Evolutionary conservation across 176 grass and related monocot species (phyloP), one percentile per base, ranked within the genome.

Genomic region (Canna indica): DNA sequence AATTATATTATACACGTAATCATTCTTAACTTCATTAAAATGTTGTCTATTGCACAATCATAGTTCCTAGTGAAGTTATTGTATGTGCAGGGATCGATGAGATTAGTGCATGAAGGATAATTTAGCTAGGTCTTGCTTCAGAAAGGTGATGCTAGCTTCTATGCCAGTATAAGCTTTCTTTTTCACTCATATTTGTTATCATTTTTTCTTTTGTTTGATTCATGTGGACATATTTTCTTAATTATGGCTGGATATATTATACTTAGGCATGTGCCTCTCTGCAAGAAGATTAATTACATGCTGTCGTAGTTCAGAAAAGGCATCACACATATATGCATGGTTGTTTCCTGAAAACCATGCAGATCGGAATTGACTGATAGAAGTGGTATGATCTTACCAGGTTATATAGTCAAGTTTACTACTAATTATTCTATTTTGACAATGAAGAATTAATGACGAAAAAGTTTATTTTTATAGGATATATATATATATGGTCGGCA

Each of bases 1-100:
- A 70, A 96, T 96, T 22, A 91, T 96, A 45, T 96, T 96, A 48
- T 96, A 96, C 76, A 88, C 88, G 91, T 84, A 70, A 46, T 42
- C 16, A 33, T 33, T 36, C 56, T 67, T 20, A 63, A 18, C 30
- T 54, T 26, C 30, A 34, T 72, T 68, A 77, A 39, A 53, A 12
- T 8, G 57, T 20, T 26, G 36, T 39, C 7, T 78, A 0, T 54
- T 70, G 36, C 36, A 7, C 1, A 7, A 66, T 14, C 41, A 15
- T 4, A 7, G 3, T 62, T 29, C 30, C 5, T 75, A 45, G 59
- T 28, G n/a, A 18, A 48, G 26, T 25, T 61, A 45, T 29, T 57
- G 0, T 56, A 67, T 61, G 38, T 83, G 70, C 68, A 91, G 91
- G 73, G 88, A 96, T 45, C 88, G 91, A 2, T n/a, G n/a, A n/a